Evolutionary conservation across 2,329 filamentous ascomycete species (phyloP).

Genomic region (Ophiostoma ulmi): DNA sequence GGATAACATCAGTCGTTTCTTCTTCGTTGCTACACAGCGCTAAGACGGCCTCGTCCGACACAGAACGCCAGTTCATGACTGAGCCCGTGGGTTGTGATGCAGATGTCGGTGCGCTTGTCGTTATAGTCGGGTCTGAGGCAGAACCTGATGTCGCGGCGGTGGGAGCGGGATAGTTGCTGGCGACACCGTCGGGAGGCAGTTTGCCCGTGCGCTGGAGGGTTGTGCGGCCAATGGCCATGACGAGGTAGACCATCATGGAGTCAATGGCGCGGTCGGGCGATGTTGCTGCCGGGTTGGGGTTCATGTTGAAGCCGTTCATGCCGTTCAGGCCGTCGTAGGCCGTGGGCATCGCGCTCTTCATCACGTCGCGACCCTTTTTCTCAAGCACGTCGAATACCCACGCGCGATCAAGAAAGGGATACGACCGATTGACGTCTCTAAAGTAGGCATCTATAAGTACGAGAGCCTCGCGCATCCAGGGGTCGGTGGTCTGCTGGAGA

Average conservation of each 20-base stretch:
- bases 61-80: constrained; percentile 27
- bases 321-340: neutral
- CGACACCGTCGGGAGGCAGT: constrained; percentile 33
- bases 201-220: constrained; percentile 42
- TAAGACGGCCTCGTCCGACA: constrained; percentile 40
- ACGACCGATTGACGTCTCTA: constrained; percentile 43
- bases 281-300: constrained; percentile 21
- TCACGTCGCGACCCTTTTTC: constrained; percentile 25
- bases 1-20: constrained; percentile 37
- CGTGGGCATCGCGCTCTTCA: neutral
- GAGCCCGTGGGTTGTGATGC: neutral
- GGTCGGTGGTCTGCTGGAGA: constrained; percentile 28
- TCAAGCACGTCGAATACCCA: constrained; percentile 37
- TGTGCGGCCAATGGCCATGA: constrained; percentile 45
- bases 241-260: constrained; percentile 39
- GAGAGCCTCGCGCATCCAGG: constrained; percentile 23
- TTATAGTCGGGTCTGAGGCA: neutral
- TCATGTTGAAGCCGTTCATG: neutral
- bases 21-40: constrained; percentile 37
- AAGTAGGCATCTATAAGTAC: constrained; percentile 44
- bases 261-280: constrained; percentile 24
- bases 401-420: constrained; percentile 41
- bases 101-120: neutral
- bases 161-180: constrained; percentile 29
- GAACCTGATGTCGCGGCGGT: neutral